Evolutionary conservation across 257 asterid genomes (phyloP).

Genomic region (Solanum appendiculatum): DNA sequence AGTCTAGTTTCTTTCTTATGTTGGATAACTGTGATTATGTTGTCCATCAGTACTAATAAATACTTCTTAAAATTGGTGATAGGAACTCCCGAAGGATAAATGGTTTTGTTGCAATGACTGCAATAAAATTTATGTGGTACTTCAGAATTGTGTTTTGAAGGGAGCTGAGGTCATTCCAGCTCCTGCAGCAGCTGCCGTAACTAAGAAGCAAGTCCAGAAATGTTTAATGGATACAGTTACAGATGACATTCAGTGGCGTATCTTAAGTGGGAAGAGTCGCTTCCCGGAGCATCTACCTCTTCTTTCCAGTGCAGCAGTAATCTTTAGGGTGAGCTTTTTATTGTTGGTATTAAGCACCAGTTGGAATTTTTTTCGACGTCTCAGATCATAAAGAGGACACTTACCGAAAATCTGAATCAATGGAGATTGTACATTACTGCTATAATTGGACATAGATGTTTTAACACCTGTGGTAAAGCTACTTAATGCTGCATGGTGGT

Average conservation of each 20-base stretch:
- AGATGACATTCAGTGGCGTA: slow-evolving; percentile 64
- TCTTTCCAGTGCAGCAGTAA: slow-evolving; percentile 90
- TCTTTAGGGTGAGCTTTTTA: slow-evolving; percentile 67
- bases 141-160: slow-evolving; percentile 41
- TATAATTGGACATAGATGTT: background rate
- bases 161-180: slow-evolving; percentile 63
- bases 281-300: slow-evolving; percentile 58
- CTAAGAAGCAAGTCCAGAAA: slow-evolving; percentile 39
- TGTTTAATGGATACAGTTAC: slow-evolving; percentile 28
- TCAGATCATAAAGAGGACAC: background rate
- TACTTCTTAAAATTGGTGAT: slow-evolving; percentile 14
- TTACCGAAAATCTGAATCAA: background rate
- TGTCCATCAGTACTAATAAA: slow-evolving; percentile 3
- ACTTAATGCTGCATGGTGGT: background rate
- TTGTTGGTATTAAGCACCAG: background rate
- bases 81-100: slow-evolving; percentile 95
- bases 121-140: slow-evolving; percentile 48
- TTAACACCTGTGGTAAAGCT: background rate
- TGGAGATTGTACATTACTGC: background rate
- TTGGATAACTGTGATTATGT: background rate
- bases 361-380: background rate
- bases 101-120: slow-evolving; percentile 94
- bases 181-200: slow-evolving; percentile 37
- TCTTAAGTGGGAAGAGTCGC: slow-evolving; percentile 85
- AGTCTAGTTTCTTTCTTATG: slow-evolving; percentile 6